Evolutionary conservation across 2,329 filamentous ascomycete genomes (phyloP).

Genomic region (Ophiostoma ulmi): DNA sequence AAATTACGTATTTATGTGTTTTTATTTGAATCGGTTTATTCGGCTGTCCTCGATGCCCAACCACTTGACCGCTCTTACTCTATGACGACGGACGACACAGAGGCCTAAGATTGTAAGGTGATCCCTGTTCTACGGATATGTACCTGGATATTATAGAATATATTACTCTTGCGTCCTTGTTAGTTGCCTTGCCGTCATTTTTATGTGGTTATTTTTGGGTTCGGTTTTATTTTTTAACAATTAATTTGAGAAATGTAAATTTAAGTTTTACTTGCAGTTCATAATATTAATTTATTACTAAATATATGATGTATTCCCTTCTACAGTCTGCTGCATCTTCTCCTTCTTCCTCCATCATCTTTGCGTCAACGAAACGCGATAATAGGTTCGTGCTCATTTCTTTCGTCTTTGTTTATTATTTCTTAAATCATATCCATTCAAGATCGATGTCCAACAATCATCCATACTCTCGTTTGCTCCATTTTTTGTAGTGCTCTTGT

Average conservation of each 20-base stretch:
- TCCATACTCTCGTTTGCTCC: slow-evolving; percentile 1
- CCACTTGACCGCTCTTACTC: slow-evolving; percentile 1
- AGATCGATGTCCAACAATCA: neutral
- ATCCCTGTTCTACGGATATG: neutral
- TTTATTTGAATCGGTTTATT: neutral
- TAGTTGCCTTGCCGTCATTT: slow-evolving; percentile 1
- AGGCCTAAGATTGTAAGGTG: neutral
- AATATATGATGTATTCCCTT: slow-evolving; percentile 4
- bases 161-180: neutral
- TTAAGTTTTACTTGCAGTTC: neutral
- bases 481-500: neutral
- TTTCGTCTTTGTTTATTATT: neutral
- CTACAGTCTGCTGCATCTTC: neutral
- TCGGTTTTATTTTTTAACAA: neutral
- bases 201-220: neutral
- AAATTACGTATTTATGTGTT: neutral
- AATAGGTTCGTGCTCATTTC: slow-evolving; percentile 11
- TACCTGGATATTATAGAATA: neutral
- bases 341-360: neutral
- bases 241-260: neutral
- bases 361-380: neutral
- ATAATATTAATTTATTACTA: neutral
- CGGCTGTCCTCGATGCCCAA: neutral
- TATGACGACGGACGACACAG: neutral
- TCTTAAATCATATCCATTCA: neutral